These are phyloP conservation scores for Gossypium ekmanianum DNA, from an alignment of 345 rosid genomes.

Conservation along the genomic window DNA sequence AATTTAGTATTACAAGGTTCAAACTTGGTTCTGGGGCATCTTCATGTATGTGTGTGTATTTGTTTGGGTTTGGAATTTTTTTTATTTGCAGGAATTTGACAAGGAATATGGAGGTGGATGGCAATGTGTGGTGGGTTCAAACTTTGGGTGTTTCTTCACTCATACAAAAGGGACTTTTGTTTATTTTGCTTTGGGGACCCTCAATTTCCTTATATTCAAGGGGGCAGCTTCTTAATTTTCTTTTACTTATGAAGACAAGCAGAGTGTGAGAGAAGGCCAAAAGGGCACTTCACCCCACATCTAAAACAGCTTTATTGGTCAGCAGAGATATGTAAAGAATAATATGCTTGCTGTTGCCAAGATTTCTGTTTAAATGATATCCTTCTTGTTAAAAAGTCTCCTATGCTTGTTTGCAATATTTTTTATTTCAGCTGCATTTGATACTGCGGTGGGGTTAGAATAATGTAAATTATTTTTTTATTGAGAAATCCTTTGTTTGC, in stretches of 20 bases:
- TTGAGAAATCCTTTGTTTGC: background rate
- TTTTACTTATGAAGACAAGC: background rate
- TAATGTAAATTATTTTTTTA: conserved; percentile 1
- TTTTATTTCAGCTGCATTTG: background rate
- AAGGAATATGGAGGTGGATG: conserved; percentile 39
- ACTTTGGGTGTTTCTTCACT: conserved; percentile 49
- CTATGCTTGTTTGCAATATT: background rate
- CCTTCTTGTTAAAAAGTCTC: conserved; percentile 4
- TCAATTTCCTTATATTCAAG: conserved; percentile 50
- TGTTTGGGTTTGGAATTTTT: background rate
- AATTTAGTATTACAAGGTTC: background rate
- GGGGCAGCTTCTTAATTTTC: conserved; percentile 31
- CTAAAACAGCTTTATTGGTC: background rate
- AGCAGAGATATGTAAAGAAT: background rate
- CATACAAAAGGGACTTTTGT: conserved; percentile 44
- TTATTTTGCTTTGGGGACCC: conserved; percentile 43
- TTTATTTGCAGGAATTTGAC: conserved; percentile 39
- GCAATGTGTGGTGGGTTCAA: conserved; percentile 55
- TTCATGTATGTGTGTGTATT: background rate
- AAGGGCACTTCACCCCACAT: background rate
- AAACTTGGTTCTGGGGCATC: background rate
- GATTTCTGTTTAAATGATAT: conserved; percentile 1
- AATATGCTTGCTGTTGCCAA: background rate
- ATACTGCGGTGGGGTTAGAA: background rate
- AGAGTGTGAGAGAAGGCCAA: background rate